A percentile compares a stretch with the other conserved stretches of the same genome.
Evolutionary conservation across 148 eudicot genomes (phyloP).

Genomic region (Mesembryanthemum crystallinum): DNA sequence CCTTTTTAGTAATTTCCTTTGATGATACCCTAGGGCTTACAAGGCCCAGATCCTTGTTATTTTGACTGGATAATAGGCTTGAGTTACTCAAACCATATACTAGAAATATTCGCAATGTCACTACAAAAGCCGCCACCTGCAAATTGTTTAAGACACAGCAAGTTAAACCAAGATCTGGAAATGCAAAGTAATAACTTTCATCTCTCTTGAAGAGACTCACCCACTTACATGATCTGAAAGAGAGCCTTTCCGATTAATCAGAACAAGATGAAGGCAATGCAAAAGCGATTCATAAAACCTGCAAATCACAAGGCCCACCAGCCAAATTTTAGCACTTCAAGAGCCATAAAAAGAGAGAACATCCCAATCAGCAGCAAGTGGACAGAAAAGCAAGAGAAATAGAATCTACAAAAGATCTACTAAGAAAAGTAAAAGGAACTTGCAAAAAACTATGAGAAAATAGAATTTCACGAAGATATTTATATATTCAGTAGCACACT

Average conservation of each 20-base stretch:
- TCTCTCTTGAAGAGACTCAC: background rate
- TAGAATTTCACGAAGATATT: background rate
- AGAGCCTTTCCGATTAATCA: conserved; percentile 67
- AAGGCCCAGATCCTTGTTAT: conserved; percentile 36
- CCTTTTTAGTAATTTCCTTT: conserved; percentile 40
- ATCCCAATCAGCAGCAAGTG: background rate
- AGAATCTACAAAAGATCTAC: background rate
- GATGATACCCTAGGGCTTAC: conserved; percentile 21
- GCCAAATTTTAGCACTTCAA: conserved; percentile 3
- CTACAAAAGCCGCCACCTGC: conserved; percentile 88
- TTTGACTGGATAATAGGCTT: conserved; percentile 28
- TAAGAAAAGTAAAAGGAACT: background rate
- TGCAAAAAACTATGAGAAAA: background rate
- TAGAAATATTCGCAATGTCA: conserved; percentile 64
- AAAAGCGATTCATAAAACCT: conserved; percentile 78
- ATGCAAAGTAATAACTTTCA: background rate
- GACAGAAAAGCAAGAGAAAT: background rate
- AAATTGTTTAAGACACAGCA: conserved; percentile 8
- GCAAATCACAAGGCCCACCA: conserved; percentile 25
- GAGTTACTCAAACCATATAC: conserved; percentile 61
- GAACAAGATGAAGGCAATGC: conserved; percentile 81
- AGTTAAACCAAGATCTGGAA: conserved; percentile 6
- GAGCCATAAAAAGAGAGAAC: background rate
- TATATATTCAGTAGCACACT: background rate
- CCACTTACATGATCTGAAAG: conserved; percentile 73